Evolutionary conservation across 768 basidiomycete species (phyloP).

Genomic region (Trametes elegans): DNA sequence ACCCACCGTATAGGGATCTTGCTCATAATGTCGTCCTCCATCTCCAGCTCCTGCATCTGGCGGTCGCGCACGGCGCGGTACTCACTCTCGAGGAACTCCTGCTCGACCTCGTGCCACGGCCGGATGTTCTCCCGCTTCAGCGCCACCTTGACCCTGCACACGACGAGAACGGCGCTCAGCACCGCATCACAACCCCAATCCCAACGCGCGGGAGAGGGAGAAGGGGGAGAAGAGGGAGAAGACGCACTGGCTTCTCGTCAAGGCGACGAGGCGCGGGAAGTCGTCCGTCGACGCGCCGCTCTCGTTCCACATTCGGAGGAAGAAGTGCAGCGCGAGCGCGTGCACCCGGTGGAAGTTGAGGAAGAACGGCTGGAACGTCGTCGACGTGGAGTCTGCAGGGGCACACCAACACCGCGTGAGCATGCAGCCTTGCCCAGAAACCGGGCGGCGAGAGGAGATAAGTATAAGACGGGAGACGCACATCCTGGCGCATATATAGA

Average conservation of each 20-base stretch:
- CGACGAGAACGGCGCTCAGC: not conserved
- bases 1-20: constrained; percentile 83
- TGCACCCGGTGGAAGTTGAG: constrained; percentile 83
- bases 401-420: constrained; percentile 8
- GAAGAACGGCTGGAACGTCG: constrained; percentile 84
- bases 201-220: too few species aligned
- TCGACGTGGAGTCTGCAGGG: constrained; percentile 74
- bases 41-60: constrained; percentile 88
- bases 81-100: constrained; percentile 76
- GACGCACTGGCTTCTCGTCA: constrained; percentile 79
- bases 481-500: constrained; percentile 83
- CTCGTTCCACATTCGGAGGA: constrained; percentile 91
- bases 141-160: constrained; percentile 68
- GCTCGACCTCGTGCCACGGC: constrained; percentile 82
- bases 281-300: constrained; percentile 75
- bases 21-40: constrained; percentile 82
- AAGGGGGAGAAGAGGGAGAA: not conserved
- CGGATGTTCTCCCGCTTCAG: constrained; percentile 71
- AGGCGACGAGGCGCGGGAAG: constrained; percentile 72
- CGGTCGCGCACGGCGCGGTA: constrained; percentile 84
- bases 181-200: too few species aligned
- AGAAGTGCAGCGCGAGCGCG: constrained; percentile 77
- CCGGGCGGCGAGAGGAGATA: not conserved
- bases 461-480: constrained; percentile 39
- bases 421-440: not conserved